These are phyloP conservation scores for Medicago lupulina DNA, from an alignment of 306 rosid species.

Conservation along the genomic window DNA sequence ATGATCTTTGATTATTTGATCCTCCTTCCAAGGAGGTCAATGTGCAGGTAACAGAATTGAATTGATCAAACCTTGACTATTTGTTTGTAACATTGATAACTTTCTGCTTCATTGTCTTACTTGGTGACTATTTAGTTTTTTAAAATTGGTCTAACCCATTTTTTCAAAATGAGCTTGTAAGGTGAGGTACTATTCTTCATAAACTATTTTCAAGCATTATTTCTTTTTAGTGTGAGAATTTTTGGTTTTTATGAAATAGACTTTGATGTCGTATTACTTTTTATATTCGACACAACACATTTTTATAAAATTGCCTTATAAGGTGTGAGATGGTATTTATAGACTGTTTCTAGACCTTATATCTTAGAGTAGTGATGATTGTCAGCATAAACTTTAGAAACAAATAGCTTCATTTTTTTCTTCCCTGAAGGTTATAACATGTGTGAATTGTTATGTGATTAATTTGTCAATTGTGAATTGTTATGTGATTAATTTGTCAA, in stretches of 20 bases:
- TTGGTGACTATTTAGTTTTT: not conserved
- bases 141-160: not conserved
- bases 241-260: not conserved
- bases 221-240: not conserved
- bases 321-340: not conserved
- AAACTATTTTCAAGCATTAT: not conserved
- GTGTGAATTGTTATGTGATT: no score
- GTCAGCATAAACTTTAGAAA: no score
- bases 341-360: not conserved
- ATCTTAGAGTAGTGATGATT: no score
- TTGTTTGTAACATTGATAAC: conserved; percentile 15
- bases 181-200: not conserved
- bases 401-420: no score
- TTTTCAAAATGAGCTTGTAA: not conserved
- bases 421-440: not conserved
- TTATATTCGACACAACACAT: no score
- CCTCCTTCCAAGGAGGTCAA: not conserved
- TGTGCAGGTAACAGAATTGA: conserved; percentile 28
- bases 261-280: no score
- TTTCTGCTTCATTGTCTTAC: not conserved
- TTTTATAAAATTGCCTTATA: no score
- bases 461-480: no score
- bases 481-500: no score
- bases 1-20: conserved; percentile 12
- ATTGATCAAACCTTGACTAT: conserved; percentile 35